Evolutionary conservation across 768 basidiomycete genomes (phyloP).

Genomic region (Russula vinacea): DNA sequence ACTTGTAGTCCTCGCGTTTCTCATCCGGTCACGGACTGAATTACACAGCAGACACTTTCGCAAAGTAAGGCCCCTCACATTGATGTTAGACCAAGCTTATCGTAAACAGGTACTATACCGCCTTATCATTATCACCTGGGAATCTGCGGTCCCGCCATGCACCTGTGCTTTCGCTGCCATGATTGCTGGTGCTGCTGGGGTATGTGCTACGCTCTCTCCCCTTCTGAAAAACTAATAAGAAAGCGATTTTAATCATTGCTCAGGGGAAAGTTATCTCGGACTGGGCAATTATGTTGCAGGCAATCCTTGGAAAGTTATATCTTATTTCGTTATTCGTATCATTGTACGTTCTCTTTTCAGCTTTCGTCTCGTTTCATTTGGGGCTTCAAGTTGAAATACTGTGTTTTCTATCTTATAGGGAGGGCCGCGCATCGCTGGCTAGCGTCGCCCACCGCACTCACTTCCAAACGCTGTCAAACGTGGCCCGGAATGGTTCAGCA

Average conservation of each 20-base stretch:
- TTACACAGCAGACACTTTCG: slow-evolving; percentile 18
- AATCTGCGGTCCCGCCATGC: slow-evolving; percentile 34
- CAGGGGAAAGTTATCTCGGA: slow-evolving; percentile 27
- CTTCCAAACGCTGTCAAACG: slow-evolving; percentile 15
- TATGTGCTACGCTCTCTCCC: background rate
- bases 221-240: background rate
- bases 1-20: slow-evolving; percentile 21
- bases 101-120: slow-evolving; percentile 16
- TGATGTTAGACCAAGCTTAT: background rate
- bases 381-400: background rate
- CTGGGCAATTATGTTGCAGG: slow-evolving; percentile 35
- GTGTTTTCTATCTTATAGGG: slow-evolving; percentile 1
- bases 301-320: slow-evolving; percentile 35
- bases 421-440: slow-evolving; percentile 16
- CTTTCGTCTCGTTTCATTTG: too few species aligned
- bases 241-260: background rate
- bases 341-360: slow-evolving; percentile 28
- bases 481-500: background rate
- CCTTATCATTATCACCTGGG: slow-evolving; percentile 33
- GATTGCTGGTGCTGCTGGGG: slow-evolving; percentile 25
- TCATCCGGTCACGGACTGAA: slow-evolving; percentile 12
- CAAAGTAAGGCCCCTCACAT: background rate
- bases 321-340: slow-evolving; percentile 36
- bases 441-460: background rate
- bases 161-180: slow-evolving; percentile 32